phyloP scores from a whole-genome alignment of 2,329 filamentous ascomycete species.

The Pezicula radicicola region DNA sequence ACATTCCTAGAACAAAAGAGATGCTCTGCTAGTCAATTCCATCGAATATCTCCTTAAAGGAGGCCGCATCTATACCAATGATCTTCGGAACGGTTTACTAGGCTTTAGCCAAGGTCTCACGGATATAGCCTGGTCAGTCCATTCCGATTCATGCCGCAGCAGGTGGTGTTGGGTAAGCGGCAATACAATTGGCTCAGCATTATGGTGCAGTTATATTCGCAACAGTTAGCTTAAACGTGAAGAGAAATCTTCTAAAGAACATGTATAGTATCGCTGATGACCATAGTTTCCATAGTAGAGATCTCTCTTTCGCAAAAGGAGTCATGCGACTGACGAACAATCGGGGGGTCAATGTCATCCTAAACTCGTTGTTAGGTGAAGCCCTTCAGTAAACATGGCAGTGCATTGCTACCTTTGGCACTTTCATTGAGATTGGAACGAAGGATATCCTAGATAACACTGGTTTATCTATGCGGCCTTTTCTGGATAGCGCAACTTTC shows the following conservation, averaged over 20 bases:
- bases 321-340: constrained; percentile 16
- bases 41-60: constrained; percentile 8
- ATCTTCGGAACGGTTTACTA: constrained; percentile 14
- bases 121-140: constrained; percentile 14
- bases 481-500: constrained; percentile 35
- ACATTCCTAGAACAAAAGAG: too few relatives aligned
- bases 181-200: constrained; percentile 24
- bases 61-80: constrained; percentile 13
- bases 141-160: constrained; percentile 30
- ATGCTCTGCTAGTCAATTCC: too few relatives aligned
- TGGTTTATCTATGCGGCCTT: constrained; percentile 30
- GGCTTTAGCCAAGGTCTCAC: constrained; percentile 10
- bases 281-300: constrained; percentile 5
- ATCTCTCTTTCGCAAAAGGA: constrained; percentile 16
- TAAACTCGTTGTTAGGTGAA: constrained; percentile 23
- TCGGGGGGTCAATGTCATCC: constrained; percentile 20
- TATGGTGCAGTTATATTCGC: constrained; percentile 24
- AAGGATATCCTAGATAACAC: constrained; percentile 18
- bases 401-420: constrained; percentile 31
- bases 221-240: constrained; percentile 14
- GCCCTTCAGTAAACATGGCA: constrained; percentile 22
- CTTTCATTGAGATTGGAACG: constrained; percentile 36
- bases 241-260: constrained; percentile 10
- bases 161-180: constrained; percentile 29
- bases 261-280: constrained; percentile 6